Base-by-base conservation (phyloP, 768 basidiomycete species). In the Phylloporus sp. region DNA sequence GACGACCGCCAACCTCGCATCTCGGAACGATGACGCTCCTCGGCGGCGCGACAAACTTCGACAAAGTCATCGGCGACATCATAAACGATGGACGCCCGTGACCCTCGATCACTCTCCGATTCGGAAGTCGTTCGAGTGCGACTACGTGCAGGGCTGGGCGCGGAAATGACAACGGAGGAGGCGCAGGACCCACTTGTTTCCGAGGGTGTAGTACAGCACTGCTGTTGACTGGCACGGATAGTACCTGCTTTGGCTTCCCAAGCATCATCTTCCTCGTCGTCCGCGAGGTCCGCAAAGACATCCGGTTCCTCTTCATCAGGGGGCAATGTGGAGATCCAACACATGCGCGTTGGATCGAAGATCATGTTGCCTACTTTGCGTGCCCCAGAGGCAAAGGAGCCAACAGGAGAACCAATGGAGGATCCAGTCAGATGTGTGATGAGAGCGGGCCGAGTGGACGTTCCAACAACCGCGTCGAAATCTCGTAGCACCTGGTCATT, bases 311-410 rank as follows among this genome's bases (percentile, higher is more conserved):
- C 90, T 60, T 95, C 90, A 47, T 92, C 92, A 18, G 86, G 84
- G 6, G 84, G 76, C 32, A 90, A 66, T 49, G 82, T 82, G 46
- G 90, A 89, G 68, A 98, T 79, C 92, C 92, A 97, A 61, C 91
- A 90, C 93, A 97, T 97, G 21, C 82, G 82, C 34, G 79, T 61
- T 2, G 96, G 94, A 69, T 99, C 94, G 60, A 99, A 98, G 29
- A 91, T 81, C 95, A 99, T 99, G 73, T 93, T 91, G 36, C 96
- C 96, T 17, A 97, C 95, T 65, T 92, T 83, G 48, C 90, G 81
- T 29, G 90, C 85, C 40, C 88, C 87, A 44, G 82, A 76, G 26
- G 82, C 75, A 59, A 87, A 81, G 23, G 85, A 80, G 36, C 83
- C 79, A 23, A 82, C 78, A 27, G 86, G 88, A 13, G 87, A 89